Base-by-base conservation (phyloP, 2,329 filamentous ascomycete genomes). In the Pezicula carpinea region DNA sequence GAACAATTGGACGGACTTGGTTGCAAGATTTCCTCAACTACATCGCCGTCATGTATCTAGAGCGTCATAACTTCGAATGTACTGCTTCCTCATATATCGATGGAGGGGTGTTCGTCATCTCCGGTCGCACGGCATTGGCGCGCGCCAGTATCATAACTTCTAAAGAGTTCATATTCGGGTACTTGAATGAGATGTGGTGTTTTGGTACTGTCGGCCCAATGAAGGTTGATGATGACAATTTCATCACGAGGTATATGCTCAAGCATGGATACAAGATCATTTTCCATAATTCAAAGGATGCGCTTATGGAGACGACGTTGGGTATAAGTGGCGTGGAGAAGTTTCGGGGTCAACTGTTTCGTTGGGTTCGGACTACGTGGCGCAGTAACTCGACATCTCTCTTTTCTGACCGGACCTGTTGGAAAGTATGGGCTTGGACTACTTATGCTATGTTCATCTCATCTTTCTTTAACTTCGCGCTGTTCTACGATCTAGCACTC, bases 21-120 rank as follows among this genome's bases (percentile, higher is more conserved):
- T 42, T 26, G 1, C 43, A 50, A 19, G 51, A 44, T 8, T 46
- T 59, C 11, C 35, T 51, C 14, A 82, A 83, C 61, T 72, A 80
- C 57, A 66, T 83, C 15, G 79, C 76, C 0, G 74, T 73, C 23
- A 60, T 72, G n/a, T 83, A 83, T 57, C 71, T 85, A 1, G 72
- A 77, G 53, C 75, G 80, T 0, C 77, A 82, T 60, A 83, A 82
- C 57, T 84, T 76, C 59, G 80, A 83, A 57, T 75, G 79, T 44
- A 70, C 74, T 1, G 68, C 76, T 0, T 75, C 75, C 6, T 78
- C 76, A 50, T 66, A 72, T 5, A 64, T 83, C 7, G 80, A 84
- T 48, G 78, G 77, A 6, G 77, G 76, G 8, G 69, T 80, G 15
- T 81, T 78, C 41, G 76, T 79, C 1, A 66, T 83, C 2, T 82